These are phyloP conservation scores for Cutaneotrichosporon curvatum DNA, from an alignment of 1,284 basidiomycete species.

Conservation along the genomic window DNA sequence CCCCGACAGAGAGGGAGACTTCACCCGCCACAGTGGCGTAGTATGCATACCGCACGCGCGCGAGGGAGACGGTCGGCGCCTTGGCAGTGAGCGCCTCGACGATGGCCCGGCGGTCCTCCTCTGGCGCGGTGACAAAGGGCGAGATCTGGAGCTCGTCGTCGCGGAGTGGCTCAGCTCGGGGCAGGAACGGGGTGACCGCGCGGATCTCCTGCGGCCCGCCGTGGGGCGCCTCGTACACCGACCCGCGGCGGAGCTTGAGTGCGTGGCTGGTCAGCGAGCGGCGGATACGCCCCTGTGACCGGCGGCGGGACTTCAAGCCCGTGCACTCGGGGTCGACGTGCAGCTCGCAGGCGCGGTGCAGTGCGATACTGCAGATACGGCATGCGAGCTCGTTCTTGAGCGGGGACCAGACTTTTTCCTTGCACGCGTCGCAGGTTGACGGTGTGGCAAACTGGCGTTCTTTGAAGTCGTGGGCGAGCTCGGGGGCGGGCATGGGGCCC, in stretches of 20 bases:
- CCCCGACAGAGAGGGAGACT: constrained; percentile 6
- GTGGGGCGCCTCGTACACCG: constrained; percentile 10
- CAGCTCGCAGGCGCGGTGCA: constrained; percentile 17
- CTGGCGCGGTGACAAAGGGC: constrained; percentile 11
- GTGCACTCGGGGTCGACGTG: constrained; percentile 19
- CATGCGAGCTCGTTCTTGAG: constrained; percentile 16
- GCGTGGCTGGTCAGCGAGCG: constrained; percentile 9
- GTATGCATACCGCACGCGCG: constrained; percentile 10
- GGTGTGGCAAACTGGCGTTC: constrained; percentile 16
- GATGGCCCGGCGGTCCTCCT: constrained; percentile 10
- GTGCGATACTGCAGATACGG: constrained; percentile 13
- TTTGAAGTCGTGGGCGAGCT: constrained; percentile 19
- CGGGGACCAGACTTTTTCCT: constrained; percentile 13
- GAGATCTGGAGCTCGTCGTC: constrained; percentile 19
- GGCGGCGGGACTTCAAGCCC: constrained; percentile 9
- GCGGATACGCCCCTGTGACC: constrained; percentile 3
- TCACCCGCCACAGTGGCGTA: constrained; percentile 3
- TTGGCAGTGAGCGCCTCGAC: constrained; percentile 4
- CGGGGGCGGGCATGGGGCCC: constrained; percentile 13
- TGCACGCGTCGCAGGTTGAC: constrained; percentile 16
- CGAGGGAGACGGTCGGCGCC: constrained; percentile 1
- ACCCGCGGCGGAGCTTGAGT: constrained; percentile 5
- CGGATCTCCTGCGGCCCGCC: constrained; percentile 10
- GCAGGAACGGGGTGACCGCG: neutral
- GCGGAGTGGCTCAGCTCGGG: constrained; percentile 12